These are phyloP conservation scores for Canna indica DNA, from an alignment of 176 grass and related monocot species.

Conservation along the genomic window DNA sequence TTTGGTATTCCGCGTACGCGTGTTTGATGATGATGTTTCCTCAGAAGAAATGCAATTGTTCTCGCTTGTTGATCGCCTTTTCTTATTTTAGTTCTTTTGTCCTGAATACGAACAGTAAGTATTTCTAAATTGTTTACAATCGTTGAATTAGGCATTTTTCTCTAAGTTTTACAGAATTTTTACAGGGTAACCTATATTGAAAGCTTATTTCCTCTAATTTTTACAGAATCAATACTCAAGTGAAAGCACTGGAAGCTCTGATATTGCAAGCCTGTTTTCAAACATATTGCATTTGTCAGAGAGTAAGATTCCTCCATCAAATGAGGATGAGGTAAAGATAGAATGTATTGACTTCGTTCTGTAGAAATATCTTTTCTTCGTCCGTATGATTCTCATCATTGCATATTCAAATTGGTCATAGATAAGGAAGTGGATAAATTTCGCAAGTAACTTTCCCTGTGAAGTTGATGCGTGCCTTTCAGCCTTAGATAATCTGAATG, in stretches of 20 bases:
- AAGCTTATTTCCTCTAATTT: conserved; percentile 13
- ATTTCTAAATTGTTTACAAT: too few relatives aligned
- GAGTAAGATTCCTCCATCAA: conserved; percentile 4
- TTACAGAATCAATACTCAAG: conserved; percentile 36
- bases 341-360: not conserved
- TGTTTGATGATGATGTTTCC: too few relatives aligned
- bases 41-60: too few relatives aligned
- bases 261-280: conserved; percentile 42
- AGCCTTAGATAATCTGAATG: conserved; percentile 47
- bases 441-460: conserved; percentile 53
- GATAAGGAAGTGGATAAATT: conserved; percentile 67
- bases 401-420: conserved; percentile 19
- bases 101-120: too few relatives aligned
- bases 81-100: too few relatives aligned
- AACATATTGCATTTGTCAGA: conserved; percentile 27
- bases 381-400: not conserved
- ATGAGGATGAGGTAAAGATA: conserved; percentile 49
- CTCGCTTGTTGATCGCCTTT: too few relatives aligned
- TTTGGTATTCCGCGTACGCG: too few relatives aligned
- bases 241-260: conserved; percentile 42
- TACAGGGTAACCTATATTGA: too few relatives aligned
- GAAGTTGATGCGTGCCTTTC: conserved; percentile 27
- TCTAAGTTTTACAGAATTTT: too few relatives aligned
- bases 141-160: too few relatives aligned
- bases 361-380: not conserved